Base-by-base conservation (phyloP, 1,139 yeast species). In the Hansenula sp. region DNA sequence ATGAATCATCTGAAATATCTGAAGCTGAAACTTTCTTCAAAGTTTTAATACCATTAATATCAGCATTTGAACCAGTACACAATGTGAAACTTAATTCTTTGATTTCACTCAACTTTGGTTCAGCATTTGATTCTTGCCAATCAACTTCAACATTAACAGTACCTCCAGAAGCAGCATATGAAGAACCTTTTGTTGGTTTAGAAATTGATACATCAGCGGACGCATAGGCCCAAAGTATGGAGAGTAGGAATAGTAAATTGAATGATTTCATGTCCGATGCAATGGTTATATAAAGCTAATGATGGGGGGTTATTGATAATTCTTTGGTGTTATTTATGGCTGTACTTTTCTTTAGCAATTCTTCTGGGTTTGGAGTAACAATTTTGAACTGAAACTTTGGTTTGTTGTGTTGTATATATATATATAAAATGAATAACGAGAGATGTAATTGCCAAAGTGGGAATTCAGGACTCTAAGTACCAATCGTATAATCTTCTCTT, bases 21-120 rank as follows among this genome's bases (percentile, higher is more conserved):
- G 52, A 27, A 5, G 68, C 55, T 1, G 55, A 19, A 16, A 72
- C 58, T 28, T 58, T 53, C 9, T 55, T 41, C 9, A 76, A 39
- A 1, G 71, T 55, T 12, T 54, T 50, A 34, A 79, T 65, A 55
- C 80, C 71, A 39, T 72, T 61, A 49, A 83, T 74, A 15, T 68
- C 61, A 18, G 54, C 33, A 57, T 81, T 76, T 16, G 81, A 62
- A 27, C 96, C 96, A 2, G 89, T 80, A 65, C 94, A 83, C 44
- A 91, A 68, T 33, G 70, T 65, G 47, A 90, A 69, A 3, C 81
- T 68, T 49, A 76, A 79, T 0, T 67, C 49, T 9, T 64, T 51
- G 28, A 79, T 73, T 11, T 75, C 70, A 2, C 58, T 43, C 40
- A 84, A 57, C 0, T 71, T 52, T 2, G 86, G 88, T 8, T 56